Evolutionary conservation across 2,329 filamentous ascomycete species (phyloP).

Genomic region (Colletotrichum liriopes): DNA sequence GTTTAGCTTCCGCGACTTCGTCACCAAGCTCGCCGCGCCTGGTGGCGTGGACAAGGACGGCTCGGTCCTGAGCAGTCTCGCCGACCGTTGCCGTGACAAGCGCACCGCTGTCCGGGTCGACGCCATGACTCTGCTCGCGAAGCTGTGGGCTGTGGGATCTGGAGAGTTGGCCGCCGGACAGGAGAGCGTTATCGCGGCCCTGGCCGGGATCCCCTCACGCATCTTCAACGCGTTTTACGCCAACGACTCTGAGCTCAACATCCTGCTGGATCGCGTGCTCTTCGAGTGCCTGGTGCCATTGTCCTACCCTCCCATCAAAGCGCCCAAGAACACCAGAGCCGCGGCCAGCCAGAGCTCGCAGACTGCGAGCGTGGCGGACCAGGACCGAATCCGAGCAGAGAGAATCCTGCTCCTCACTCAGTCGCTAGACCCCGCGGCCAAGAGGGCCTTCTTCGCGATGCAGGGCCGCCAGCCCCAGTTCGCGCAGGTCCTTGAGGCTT

Average conservation of each 20-base stretch:
- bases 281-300: conserved; percentile 93
- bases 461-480: conserved; percentile 84
- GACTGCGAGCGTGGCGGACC: conserved; percentile 66
- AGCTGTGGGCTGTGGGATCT: conserved; percentile 93
- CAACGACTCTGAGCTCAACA: conserved; percentile 89
- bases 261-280: conserved; percentile 86
- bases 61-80: conserved; percentile 85
- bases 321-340: conserved; percentile 72
- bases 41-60: conserved; percentile 83
- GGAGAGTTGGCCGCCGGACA: conserved; percentile 89
- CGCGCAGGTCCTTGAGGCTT: conserved; percentile 80
- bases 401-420: conserved; percentile 87
- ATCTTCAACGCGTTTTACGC: conserved; percentile 92
- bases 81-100: conserved; percentile 90
- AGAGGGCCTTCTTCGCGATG: conserved; percentile 90
- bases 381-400: conserved; percentile 85
- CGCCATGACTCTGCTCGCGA: conserved; percentile 87
- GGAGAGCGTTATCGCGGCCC: conserved; percentile 80
- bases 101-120: conserved; percentile 86
- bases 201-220: conserved; percentile 86
- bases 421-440: conserved; percentile 82
- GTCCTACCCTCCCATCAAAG: conserved; percentile 80
- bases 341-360: conserved; percentile 62
- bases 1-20: conserved; percentile 85
- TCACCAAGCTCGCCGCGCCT: conserved; percentile 83